phyloP scores from a whole-genome alignment of 2,329 filamentous ascomycete genomes.

The Gaeumannomyces tritici region DNA sequence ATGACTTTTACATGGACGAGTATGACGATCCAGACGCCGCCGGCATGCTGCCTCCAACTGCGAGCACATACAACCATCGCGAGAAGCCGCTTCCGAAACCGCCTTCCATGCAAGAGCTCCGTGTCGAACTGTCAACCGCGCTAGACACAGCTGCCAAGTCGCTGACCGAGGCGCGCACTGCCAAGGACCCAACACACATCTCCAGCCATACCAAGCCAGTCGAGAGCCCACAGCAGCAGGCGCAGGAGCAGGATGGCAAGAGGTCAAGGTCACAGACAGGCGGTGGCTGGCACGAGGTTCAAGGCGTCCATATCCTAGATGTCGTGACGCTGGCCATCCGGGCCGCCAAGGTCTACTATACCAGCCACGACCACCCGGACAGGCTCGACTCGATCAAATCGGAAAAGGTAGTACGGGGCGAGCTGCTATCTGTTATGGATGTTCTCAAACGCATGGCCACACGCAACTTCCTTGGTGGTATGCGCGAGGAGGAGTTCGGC shows the following conservation, averaged over 20 bases:
- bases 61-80: conserved; percentile 87
- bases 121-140: conserved; percentile 54
- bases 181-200: conserved; percentile 18
- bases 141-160: conserved; percentile 61
- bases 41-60: conserved; percentile 91
- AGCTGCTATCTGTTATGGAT: conserved; percentile 80
- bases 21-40: conserved; percentile 53
- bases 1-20: conserved; percentile 45
- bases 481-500: conserved; percentile 68
- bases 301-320: conserved; percentile 87
- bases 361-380: conserved; percentile 78
- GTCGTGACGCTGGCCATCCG: conserved; percentile 91
- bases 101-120: conserved; percentile 72
- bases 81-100: conserved; percentile 75
- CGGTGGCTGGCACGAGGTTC: conserved; percentile 71
- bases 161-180: conserved; percentile 46
- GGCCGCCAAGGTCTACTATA: conserved; percentile 94
- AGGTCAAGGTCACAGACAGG: conserved; percentile 24
- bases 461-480: conserved; percentile 74
- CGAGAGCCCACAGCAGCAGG: conserved; percentile 12
- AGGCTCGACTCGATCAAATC: conserved; percentile 78
- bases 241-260: not conserved
- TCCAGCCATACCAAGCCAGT: conserved; percentile 7
- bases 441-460: conserved; percentile 86
- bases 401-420: conserved; percentile 74